Conservation (phyloP, 176 grass and related monocot genomes). For the Lolium rigidum region DNA sequence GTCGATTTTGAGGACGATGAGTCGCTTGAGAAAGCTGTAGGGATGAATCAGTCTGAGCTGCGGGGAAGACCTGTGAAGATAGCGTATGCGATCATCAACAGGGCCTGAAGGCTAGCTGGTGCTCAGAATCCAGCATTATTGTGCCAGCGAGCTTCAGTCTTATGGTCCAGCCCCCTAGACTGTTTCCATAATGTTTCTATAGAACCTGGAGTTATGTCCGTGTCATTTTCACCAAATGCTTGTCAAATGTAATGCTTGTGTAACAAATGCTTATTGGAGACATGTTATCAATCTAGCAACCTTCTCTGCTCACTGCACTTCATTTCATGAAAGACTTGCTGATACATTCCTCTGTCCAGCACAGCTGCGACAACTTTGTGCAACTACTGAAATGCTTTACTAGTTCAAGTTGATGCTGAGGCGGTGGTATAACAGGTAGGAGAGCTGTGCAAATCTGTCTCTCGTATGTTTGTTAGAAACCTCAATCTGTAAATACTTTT, state of each 20-base stretch:
- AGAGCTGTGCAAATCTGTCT: neutral
- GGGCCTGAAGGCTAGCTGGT: slow-evolving; percentile 42
- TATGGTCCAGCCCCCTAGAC: neutral
- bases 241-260: neutral
- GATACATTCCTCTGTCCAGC: neutral
- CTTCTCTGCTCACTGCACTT: neutral
- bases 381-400: neutral
- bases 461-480: neutral
- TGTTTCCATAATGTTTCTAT: neutral
- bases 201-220: neutral
- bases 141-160: neutral
- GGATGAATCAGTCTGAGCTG: slow-evolving; percentile 74
- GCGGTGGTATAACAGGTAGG: neutral
- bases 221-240: neutral
- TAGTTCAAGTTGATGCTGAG: neutral
- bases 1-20: slow-evolving; percentile 84
- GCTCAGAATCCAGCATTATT: neutral
- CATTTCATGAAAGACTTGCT: neutral
- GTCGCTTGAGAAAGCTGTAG: slow-evolving; percentile 74
- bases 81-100: slow-evolving; percentile 77
- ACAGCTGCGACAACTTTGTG: neutral
- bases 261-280: neutral
- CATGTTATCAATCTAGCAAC: neutral
- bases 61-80: slow-evolving; percentile 76
- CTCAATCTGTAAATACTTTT: neutral